Evolutionary conservation across 1,284 basidiomycete species (phyloP), one percentile per base, ranked within the genome.

Genomic region (Cutaneotrichosporon mucoides): DNA sequence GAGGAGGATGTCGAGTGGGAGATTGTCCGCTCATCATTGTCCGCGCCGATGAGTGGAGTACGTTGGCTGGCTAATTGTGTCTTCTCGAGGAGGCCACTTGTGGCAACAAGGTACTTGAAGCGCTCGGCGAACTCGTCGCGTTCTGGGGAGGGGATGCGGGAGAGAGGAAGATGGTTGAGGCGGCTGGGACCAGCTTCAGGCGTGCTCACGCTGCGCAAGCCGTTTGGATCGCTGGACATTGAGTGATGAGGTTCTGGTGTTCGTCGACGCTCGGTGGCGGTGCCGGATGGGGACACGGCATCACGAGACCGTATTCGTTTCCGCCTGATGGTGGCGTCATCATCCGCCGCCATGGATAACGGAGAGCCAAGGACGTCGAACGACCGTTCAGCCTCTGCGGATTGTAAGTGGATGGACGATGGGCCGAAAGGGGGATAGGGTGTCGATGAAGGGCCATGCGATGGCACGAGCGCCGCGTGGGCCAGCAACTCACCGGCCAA

Each of bases 21-120:
- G 49, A 45, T 13, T 33, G 12, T 35, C 33, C 43, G 40, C 51
- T 47, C 42, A 59, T 24, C 24, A 24, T 3, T 50, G 37, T 38
- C 37, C 10, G 49, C 5, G 24, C 24, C 24, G 24, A 24, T 24
- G 15, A n/a, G 24, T 24, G 44, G 15, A 11, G 38, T 24, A 5
- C 49, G 38, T 1, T 48, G 37, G 11, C 46, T 49, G 5, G 40
- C 51, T 5, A 61, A 24, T 40, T 61, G 62, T 1, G 62, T 61
- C 57, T 59, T 59, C 63, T 76, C 75, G 33, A 76, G 56, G 6
- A 76, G 56, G 0, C 70, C 75, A 15, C 67, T 70, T 6, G 73
- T 70, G 24, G 72, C 74, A 9, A 76, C 66, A 35, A 72, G 61
- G 56, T 74, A 76, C 55, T 71, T 72, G 68, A 76, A 76, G 24